Evolutionary conservation across 495 filamentous ascomycete genomes (phyloP).

Genomic region (Penicillium bialowiezense): DNA sequence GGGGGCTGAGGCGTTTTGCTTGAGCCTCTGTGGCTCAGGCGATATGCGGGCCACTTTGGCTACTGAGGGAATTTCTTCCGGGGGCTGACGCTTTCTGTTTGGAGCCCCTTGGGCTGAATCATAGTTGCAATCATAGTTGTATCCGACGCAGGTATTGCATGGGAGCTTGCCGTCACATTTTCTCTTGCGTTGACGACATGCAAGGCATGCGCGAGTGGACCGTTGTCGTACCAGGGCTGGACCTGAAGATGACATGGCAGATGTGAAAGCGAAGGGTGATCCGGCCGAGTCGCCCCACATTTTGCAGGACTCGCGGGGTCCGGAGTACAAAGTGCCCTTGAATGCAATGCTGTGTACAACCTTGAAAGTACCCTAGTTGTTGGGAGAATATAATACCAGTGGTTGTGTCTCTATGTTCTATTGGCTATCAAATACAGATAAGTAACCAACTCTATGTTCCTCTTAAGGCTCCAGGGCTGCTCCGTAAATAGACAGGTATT

Average conservation of each 20-base stretch:
- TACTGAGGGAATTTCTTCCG: neutral
- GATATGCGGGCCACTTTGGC: slow-evolving; percentile 5
- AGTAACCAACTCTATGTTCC: too few species aligned
- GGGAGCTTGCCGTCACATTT: slow-evolving; percentile 42
- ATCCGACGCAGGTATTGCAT: slow-evolving; percentile 38
- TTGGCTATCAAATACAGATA: too few species aligned
- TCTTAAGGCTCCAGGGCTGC: too few species aligned
- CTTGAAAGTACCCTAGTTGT: too few species aligned
- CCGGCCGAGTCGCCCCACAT: too few species aligned
- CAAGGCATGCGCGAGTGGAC: slow-evolving; percentile 36
- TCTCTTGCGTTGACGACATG: slow-evolving; percentile 42
- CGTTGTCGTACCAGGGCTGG: slow-evolving; percentile 18
- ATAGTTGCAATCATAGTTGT: slow-evolving; percentile 42
- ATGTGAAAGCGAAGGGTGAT: too few species aligned
- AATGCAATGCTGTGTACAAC: too few species aligned
- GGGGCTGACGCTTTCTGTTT: neutral
- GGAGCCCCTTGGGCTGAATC: slow-evolving; percentile 3
- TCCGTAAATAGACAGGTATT: too few species aligned
- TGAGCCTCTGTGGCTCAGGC: neutral
- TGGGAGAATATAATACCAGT: too few species aligned
- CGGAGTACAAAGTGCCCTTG: too few species aligned
- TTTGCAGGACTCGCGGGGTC: too few species aligned
- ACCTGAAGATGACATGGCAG: neutral
- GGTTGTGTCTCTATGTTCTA: too few species aligned
- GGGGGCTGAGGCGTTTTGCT: slow-evolving; percentile 8